These are phyloP conservation scores for Kodamaea restingae DNA, from an alignment of 805 yeast genomes.

Conservation along the genomic window DNA sequence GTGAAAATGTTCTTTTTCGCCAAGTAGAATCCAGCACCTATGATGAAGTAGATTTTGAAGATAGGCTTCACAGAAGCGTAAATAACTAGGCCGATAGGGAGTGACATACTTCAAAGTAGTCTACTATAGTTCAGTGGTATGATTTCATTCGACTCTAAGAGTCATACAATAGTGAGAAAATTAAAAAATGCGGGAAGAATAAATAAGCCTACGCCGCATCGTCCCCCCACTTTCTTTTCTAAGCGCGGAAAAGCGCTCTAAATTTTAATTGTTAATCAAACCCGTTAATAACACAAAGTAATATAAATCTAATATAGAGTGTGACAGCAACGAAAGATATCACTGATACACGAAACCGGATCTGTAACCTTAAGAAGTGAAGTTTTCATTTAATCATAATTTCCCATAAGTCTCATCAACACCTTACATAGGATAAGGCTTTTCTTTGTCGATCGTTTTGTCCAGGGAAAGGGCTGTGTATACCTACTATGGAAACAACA, in stretches of 20 bases:
- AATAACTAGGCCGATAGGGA: slow-evolving; percentile 52
- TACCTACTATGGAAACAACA: slow-evolving; percentile 20
- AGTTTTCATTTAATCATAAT: neutral
- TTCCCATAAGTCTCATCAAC: neutral
- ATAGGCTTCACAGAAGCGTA: slow-evolving; percentile 84
- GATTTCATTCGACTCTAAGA: neutral
- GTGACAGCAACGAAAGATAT: neutral
- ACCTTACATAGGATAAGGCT: slow-evolving; percentile 11
- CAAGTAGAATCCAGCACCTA: slow-evolving; percentile 60
- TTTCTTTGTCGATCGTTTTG: slow-evolving; percentile 7
- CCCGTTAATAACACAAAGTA: too few relatives aligned
- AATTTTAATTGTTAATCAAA: too few relatives aligned
- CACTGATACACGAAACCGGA: neutral
- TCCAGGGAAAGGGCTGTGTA: slow-evolving; percentile 8
- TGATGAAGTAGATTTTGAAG: slow-evolving; percentile 71
- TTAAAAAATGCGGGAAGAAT: neutral
- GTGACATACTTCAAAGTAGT: slow-evolving; percentile 1
- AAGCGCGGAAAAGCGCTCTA: too few relatives aligned
- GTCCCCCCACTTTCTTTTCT: too few relatives aligned
- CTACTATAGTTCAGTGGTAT: neutral
- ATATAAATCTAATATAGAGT: too few relatives aligned
- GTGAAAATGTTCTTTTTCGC: slow-evolving; percentile 61
- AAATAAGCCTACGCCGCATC: too few relatives aligned
- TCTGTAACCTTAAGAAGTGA: neutral
- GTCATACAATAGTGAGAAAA: neutral